Conservation (phyloP, 345 rosid genomes). For the Cardamine chenopodiifolia region DNA sequence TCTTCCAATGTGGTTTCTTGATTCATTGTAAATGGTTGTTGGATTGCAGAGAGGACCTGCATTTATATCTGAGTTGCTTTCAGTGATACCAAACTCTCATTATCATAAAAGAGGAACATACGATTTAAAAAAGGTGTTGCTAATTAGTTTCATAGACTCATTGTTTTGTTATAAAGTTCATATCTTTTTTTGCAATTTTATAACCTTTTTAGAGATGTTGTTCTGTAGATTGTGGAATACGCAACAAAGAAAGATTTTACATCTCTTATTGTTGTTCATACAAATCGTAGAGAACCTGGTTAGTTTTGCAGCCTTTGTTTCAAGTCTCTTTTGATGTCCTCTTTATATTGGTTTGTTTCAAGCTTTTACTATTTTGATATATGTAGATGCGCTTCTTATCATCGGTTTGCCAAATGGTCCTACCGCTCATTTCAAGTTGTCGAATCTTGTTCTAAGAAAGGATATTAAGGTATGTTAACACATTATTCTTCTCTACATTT, state of each 20-base stretch:
- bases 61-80: constrained; percentile 70
- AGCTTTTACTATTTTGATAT: not conserved
- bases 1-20: not conserved
- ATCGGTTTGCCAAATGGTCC: constrained; percentile 92
- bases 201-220: constrained; percentile 2
- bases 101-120: constrained; percentile 86
- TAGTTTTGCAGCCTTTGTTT: constrained; percentile 27
- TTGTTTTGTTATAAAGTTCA: not conserved
- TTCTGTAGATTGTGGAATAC: constrained; percentile 78
- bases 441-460: constrained; percentile 78
- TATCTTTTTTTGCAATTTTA: not conserved
- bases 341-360: not conserved
- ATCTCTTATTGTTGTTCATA: constrained; percentile 79
- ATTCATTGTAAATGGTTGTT: not conserved
- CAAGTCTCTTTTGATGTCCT: not conserved
- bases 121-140: constrained; percentile 79
- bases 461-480: constrained; percentile 71
- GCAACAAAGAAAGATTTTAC: constrained; percentile 81
- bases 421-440: constrained; percentile 93
- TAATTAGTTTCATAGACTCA: not conserved
- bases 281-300: constrained; percentile 94
- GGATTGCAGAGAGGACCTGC: constrained; percentile 81
- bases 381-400: constrained; percentile 76
- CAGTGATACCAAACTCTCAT: constrained; percentile 83
- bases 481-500: not conserved